Evolutionary conservation across 164 flowering plant species (phyloP).

Genomic region (Umbilicus rupestris): DNA sequence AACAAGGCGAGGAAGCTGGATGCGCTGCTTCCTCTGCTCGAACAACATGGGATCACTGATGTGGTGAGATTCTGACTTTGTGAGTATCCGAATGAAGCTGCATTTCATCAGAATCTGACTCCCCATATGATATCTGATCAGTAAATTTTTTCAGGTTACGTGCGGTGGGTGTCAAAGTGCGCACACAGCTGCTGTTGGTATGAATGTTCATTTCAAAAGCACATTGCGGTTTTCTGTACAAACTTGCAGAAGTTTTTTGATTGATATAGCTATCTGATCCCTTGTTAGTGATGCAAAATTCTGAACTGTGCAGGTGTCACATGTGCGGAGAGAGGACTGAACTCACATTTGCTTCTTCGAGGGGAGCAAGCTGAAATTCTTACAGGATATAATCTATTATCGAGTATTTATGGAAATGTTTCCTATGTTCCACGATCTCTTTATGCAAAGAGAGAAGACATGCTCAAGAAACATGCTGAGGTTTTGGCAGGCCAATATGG

Average conservation of each 20-base stretch:
- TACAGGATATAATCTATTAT: constrained; percentile 78
- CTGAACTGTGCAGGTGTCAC: constrained; percentile 59
- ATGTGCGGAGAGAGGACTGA: constrained; percentile 85
- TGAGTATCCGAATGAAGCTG: no score
- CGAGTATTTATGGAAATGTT: constrained; percentile 64
- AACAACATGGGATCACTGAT: constrained; percentile 63
- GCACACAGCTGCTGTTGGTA: constrained; percentile 93
- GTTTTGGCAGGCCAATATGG: constrained; percentile 52
- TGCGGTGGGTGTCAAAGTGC: constrained; percentile 99
- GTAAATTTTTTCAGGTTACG: constrained; percentile 48
- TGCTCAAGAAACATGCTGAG: constrained; percentile 58
- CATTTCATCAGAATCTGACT: neutral
- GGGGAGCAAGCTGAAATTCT: constrained; percentile 79
- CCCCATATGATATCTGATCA: neutral
- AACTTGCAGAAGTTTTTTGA: no score
- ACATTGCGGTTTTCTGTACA: neutral
- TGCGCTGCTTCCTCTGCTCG: constrained; percentile 68
- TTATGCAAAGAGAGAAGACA: constrained; percentile 69
- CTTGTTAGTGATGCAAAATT: constrained; percentile 6
- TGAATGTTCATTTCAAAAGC: neutral
- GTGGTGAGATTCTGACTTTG: constrained; percentile 48
- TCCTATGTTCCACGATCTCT: constrained; percentile 64
- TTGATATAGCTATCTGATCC: neutral
- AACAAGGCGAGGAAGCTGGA: constrained; percentile 90
- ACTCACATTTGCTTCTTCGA: constrained; percentile 81